Percentiles rank a stretch among this genome's conserved stretches.
Conservation (phyloP, 805 yeast species). For the Metschnikowia arizonensis region DNA sequence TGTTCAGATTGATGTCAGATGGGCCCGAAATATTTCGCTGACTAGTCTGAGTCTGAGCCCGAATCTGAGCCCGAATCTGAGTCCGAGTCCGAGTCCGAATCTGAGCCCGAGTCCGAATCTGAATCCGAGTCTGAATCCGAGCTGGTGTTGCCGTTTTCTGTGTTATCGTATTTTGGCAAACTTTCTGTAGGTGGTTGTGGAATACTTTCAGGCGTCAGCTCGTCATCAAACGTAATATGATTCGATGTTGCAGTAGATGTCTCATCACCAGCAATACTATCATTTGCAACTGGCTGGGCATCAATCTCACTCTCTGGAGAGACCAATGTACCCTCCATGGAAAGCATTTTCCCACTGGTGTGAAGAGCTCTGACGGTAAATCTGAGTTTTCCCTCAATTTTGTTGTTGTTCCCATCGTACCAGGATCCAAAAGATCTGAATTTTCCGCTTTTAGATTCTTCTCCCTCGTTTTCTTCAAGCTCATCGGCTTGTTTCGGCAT, state of each 20-base stretch:
- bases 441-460: constrained; percentile 20
- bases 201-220: constrained; percentile 3
- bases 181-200: background rate
- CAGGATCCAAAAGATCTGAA: constrained; percentile 76
- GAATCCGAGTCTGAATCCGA: constrained; percentile 14
- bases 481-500: constrained; percentile 75
- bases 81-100: constrained; percentile 13
- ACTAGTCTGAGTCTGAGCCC: constrained; percentile 12
- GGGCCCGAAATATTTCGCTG: background rate
- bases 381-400: constrained; percentile 76
- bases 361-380: constrained; percentile 72
- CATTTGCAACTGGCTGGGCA: constrained; percentile 47
- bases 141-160: constrained; percentile 8
- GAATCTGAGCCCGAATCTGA: too few species aligned
- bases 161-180: constrained; percentile 6
- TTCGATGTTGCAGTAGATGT: constrained; percentile 8
- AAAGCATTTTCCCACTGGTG: constrained; percentile 75
- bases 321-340: constrained; percentile 83
- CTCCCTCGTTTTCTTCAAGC: constrained; percentile 20
- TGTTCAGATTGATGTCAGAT: background rate
- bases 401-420: constrained; percentile 70
- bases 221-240: constrained; percentile 19
- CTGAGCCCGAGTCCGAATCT: constrained; percentile 15
- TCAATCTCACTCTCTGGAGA: constrained; percentile 54
- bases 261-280: constrained; percentile 25